A percentile compares a stretch with the other conserved stretches of the same genome.
Conservation (phyloP, 176 grass and related monocot genomes). For the Musa acuminata region DNA sequence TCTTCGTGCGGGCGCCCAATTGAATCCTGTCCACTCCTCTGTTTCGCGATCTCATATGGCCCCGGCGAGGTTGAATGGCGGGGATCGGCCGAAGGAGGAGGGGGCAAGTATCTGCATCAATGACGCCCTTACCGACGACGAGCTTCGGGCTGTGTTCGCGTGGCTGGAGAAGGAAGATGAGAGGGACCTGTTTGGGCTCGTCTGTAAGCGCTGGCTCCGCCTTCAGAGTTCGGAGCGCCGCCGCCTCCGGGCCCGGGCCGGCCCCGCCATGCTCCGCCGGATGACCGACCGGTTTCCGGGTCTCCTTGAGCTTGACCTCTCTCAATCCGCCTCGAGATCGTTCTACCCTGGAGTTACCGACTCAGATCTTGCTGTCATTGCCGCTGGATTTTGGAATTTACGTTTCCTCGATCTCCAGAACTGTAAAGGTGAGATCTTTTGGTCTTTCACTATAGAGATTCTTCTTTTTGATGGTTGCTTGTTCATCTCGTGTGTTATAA, state of each 20-base stretch:
- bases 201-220: constrained; percentile 78
- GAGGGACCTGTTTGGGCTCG: constrained; percentile 63
- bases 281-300: constrained; percentile 30
- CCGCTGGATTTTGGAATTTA: constrained; percentile 4
- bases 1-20: background rate
- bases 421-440: constrained; percentile 21
- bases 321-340: constrained; percentile 13
- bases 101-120: constrained; percentile 32
- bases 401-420: constrained; percentile 17
- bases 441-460: background rate
- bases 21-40: background rate
- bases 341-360: constrained; percentile 21
- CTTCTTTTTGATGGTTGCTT: background rate
- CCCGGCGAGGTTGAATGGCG: background rate
- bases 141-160: constrained; percentile 48
- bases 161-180: constrained; percentile 50
- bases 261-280: constrained; percentile 61
- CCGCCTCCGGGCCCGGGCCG: constrained; percentile 52
- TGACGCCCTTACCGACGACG: constrained; percentile 63
- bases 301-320: constrained; percentile 11
- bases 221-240: constrained; percentile 68
- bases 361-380: constrained; percentile 17
- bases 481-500: too few relatives aligned
- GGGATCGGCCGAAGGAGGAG: background rate
- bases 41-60: background rate